A percentile compares a stretch with the other conserved stretches of the same genome.
Conservation (phyloP, 1,139 yeast genomes). For the Blastobotrys capitulatus region DNA sequence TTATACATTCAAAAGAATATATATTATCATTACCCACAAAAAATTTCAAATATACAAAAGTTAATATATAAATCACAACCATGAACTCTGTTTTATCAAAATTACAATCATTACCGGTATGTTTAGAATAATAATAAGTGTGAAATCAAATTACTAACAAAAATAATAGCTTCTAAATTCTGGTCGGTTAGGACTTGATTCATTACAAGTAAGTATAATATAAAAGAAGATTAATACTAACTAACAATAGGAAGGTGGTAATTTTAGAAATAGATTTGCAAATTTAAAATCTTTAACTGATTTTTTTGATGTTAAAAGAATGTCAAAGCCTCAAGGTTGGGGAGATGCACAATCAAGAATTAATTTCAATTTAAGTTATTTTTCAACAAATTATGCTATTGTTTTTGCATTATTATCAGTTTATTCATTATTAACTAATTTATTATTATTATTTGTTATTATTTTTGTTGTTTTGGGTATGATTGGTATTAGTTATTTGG, state of each 20-base stretch:
- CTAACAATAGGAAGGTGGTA: constrained; percentile 32
- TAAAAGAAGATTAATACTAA: not conserved
- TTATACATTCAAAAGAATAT: not conserved
- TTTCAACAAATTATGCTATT: constrained; percentile 78
- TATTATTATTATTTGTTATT: constrained; percentile 77
- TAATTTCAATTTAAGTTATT: constrained; percentile 78
- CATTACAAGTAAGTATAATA: constrained; percentile 16
- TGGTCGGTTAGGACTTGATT: constrained; percentile 17
- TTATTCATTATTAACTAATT: constrained; percentile 76
- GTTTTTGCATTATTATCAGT: constrained; percentile 65
- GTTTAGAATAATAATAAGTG: not conserved
- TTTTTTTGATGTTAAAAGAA: constrained; percentile 83
- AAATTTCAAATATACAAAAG: not conserved
- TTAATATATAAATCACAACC: not conserved
- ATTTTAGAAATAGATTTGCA: constrained; percentile 59
- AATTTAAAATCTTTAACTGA: constrained; percentile 86
- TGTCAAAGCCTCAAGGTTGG: constrained; percentile 86
- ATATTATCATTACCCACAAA: not conserved
- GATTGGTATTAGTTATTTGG: constrained; percentile 68
- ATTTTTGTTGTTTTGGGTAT: constrained; percentile 55
- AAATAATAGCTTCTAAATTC: constrained; percentile 3
- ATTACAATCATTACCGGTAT: constrained; percentile 16
- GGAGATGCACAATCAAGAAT: constrained; percentile 88
- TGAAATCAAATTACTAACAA: not conserved
- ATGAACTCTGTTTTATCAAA: constrained; percentile 22